phyloP scores from a whole-genome alignment of 768 basidiomycete species.

The Sarcodon sp. region DNA sequence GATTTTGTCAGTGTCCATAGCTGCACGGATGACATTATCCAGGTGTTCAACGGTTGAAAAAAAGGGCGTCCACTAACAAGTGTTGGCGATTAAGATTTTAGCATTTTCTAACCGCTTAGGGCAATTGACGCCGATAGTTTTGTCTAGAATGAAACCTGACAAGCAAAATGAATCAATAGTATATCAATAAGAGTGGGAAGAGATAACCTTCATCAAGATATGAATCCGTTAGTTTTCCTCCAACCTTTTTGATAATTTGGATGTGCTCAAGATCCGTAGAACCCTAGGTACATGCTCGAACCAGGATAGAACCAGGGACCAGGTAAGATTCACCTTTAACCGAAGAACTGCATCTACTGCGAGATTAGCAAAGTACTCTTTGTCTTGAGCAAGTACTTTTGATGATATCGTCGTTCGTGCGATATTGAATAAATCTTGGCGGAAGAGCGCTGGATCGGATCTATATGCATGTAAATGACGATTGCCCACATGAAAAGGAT shows the following conservation, averaged over 20 bases:
- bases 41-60: conserved; percentile 1
- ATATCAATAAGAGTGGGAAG: not conserved
- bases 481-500: not conserved
- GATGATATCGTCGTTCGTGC: conserved; percentile 91
- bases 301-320: not conserved
- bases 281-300: conserved; percentile 37
- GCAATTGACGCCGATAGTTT: conserved; percentile 86
- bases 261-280: conserved; percentile 97
- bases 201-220: conserved; percentile 87
- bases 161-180: not conserved
- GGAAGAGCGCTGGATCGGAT: conserved; percentile 61
- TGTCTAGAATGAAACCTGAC: conserved; percentile 93
- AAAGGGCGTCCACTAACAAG: conserved; percentile 44
- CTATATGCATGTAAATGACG: conserved; percentile 20
- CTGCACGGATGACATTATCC: conserved; percentile 23
- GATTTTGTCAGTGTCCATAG: conserved; percentile 99
- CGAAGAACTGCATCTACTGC: conserved; percentile 95
- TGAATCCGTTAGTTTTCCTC: conserved; percentile 94
- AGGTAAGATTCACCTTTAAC: conserved; percentile 45
- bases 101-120: conserved; percentile 92
- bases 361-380: conserved; percentile 95
- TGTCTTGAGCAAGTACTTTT: conserved; percentile 94
- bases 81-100: conserved; percentile 95
- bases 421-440: conserved; percentile 90
- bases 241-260: conserved; percentile 99